Percentiles rank a stretch among this genome's conserved stretches.
phyloP scores from a whole-genome alignment of 805 yeast species.

The Osmozyma mogii region DNA sequence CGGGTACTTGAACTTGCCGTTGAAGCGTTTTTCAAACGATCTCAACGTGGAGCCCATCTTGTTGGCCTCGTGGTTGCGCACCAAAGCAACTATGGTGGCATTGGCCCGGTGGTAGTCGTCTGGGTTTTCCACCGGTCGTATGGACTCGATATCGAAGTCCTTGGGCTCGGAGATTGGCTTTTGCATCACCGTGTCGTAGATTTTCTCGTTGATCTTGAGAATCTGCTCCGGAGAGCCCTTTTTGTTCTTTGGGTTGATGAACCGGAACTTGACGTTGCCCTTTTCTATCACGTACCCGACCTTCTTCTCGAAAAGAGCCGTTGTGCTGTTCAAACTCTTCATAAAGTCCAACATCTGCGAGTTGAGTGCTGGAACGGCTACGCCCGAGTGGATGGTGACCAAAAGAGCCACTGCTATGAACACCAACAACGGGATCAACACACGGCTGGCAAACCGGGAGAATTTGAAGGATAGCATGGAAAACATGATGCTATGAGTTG shows the following conservation, averaged over 20 bases:
- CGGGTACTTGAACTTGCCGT: slow-evolving; percentile 66
- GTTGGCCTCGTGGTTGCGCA: slow-evolving; percentile 54
- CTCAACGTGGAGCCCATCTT: slow-evolving; percentile 45
- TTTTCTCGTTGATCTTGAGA: slow-evolving; percentile 28
- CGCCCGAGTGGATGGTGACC: slow-evolving; percentile 4
- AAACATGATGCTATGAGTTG: too few relatives aligned
- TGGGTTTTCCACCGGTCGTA: slow-evolving; percentile 18
- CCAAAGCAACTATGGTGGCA: slow-evolving; percentile 69
- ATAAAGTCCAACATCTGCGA: neutral
- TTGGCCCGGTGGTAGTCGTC: slow-evolving; percentile 43
- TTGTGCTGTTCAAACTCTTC: neutral
- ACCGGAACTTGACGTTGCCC: slow-evolving; percentile 26
- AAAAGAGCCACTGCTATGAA: slow-evolving; percentile 1
- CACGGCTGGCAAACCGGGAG: too few relatives aligned
- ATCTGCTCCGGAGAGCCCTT: slow-evolving; percentile 24
- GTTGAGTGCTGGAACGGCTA: slow-evolving; percentile 2
- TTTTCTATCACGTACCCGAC: slow-evolving; percentile 11
- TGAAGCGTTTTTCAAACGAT: slow-evolving; percentile 59
- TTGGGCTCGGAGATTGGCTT: slow-evolving; percentile 42
- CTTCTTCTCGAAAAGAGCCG: neutral
- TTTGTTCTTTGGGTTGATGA: slow-evolving; percentile 19
- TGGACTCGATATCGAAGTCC: slow-evolving; percentile 22
- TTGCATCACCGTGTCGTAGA: slow-evolving; percentile 29
- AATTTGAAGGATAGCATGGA: too few relatives aligned
- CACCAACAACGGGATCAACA: slow-evolving; percentile 4